These are phyloP conservation scores for Canavalia ensiformis DNA, from an alignment of 306 rosid genomes.

Conservation along the genomic window DNA sequence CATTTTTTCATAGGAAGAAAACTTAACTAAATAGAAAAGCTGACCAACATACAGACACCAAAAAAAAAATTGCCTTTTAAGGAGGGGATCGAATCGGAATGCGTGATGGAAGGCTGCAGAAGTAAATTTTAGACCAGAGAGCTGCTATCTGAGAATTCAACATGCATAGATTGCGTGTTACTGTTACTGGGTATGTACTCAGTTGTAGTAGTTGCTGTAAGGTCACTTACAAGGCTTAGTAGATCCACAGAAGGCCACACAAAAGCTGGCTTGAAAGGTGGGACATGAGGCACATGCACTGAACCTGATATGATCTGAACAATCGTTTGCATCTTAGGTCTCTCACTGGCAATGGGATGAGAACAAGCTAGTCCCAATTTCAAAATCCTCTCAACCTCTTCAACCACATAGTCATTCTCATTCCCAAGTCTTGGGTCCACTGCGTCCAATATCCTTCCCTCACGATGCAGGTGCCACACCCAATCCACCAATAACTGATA, in stretches of 20 bases:
- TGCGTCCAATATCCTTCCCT: constrained; percentile 59
- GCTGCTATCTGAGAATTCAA: constrained; percentile 32
- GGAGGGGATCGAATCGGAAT: not conserved
- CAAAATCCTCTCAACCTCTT: constrained; percentile 72
- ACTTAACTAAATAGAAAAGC: not conserved
- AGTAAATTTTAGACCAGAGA: constrained; percentile 34
- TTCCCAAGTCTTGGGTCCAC: constrained; percentile 61
- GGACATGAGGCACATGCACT: constrained; percentile 62
- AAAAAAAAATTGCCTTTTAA: not conserved
- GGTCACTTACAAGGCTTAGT: constrained; percentile 44
- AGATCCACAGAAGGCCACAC: constrained; percentile 73
- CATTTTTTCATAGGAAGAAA: constrained; percentile 3
- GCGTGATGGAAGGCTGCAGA: not conserved
- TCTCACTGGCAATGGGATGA: constrained; percentile 70
- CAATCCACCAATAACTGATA: constrained; percentile 73
- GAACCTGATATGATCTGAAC: constrained; percentile 75
- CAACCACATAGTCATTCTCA: constrained; percentile 56
- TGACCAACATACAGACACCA: constrained; percentile 14
- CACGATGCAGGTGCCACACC: constrained; percentile 80
- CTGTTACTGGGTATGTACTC: constrained; percentile 41
- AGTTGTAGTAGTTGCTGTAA: constrained; percentile 34
- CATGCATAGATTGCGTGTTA: constrained; percentile 41
- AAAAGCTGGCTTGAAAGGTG: constrained; percentile 76
- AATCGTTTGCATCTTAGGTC: constrained; percentile 69
- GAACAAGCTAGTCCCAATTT: constrained; percentile 75